These are phyloP conservation scores for Flaveria floridana DNA, from an alignment of 140 eudicot genomes.

Conservation along the genomic window DNA sequence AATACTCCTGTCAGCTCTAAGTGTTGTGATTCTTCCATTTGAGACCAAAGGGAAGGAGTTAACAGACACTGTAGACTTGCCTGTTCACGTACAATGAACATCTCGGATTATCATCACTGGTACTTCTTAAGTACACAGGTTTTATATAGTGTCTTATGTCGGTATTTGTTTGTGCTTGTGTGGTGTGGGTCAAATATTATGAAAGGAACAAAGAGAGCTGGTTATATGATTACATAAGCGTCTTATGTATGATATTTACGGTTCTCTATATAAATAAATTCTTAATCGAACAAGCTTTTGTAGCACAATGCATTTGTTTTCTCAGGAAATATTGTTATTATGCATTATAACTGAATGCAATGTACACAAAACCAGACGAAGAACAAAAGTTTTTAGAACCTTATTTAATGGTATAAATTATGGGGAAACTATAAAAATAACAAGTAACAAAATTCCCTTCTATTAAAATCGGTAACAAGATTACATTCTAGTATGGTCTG, in stretches of 20 bases:
- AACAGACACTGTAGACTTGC: constrained; percentile 35
- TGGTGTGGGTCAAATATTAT: no score
- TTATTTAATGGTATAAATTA: constrained; percentile 5
- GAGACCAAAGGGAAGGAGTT: constrained; percentile 79
- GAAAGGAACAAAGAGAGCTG: no score
- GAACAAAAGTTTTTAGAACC: not conserved
- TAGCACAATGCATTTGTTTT: not conserved
- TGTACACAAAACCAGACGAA: not conserved
- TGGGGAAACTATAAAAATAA: constrained; percentile 17
- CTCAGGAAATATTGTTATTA: not conserved
- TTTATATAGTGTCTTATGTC: not conserved
- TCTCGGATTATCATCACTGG: not conserved
- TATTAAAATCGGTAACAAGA: constrained; percentile 22
- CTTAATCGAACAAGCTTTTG: not conserved
- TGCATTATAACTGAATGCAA: not conserved
- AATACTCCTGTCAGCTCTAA: constrained; percentile 41
- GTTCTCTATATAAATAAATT: not conserved
- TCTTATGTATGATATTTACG: not conserved
- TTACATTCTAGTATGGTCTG: constrained; percentile 29
- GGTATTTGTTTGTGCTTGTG: not conserved
- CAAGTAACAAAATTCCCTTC: constrained; percentile 24
- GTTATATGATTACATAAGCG: not conserved
- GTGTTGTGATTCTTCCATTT: constrained; percentile 61
- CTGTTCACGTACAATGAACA: constrained; percentile 24
- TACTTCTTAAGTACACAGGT: no score